Percentiles rank a stretch among this genome's conserved stretches.
Conservation (phyloP, 192 early-diverging fungal species). For the Entomortierella parvispora region DNA sequence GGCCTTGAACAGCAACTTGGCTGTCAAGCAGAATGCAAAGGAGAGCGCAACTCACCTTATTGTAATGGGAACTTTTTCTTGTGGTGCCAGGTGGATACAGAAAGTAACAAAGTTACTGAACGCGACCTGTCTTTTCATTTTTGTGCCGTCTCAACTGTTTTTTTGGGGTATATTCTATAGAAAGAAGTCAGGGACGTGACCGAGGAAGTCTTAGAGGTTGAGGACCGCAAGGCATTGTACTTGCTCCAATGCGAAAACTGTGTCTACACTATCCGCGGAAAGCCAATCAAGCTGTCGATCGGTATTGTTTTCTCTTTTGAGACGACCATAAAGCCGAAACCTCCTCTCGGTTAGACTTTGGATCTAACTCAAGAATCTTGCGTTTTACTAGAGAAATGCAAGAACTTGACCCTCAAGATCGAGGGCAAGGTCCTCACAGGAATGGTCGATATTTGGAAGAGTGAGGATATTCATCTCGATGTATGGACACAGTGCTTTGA, state of each 20-base stretch:
- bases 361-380: neutral
- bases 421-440: slow-evolving; percentile 49
- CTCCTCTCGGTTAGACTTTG: too few relatives aligned
- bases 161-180: neutral
- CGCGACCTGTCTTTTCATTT: slow-evolving; percentile 10
- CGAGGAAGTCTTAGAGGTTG: slow-evolving; percentile 15
- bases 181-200: slow-evolving; percentile 17
- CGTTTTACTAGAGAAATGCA: slow-evolving; percentile 37
- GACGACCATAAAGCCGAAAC: neutral
- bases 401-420: slow-evolving; percentile 34
- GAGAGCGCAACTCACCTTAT: slow-evolving; percentile 41
- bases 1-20: slow-evolving; percentile 15
- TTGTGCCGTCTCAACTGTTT: too few relatives aligned
- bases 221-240: slow-evolving; percentile 39
- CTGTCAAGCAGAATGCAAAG: slow-evolving; percentile 24
- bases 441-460: slow-evolving; percentile 44
- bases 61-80: slow-evolving; percentile 25
- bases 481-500: slow-evolving; percentile 1
- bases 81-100: too few relatives aligned
- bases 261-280: slow-evolving; percentile 32
- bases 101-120: too few relatives aligned
- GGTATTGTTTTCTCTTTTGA: slow-evolving; percentile 27
- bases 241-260: slow-evolving; percentile 47
- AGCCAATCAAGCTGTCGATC: slow-evolving; percentile 43
- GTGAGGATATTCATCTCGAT: slow-evolving; percentile 25